A percentile compares a stretch with the other conserved stretches of the same genome.
These are phyloP conservation scores for Melaleuca quinquenervia DNA, from an alignment of 345 rosid genomes.

Conservation along the genomic window DNA sequence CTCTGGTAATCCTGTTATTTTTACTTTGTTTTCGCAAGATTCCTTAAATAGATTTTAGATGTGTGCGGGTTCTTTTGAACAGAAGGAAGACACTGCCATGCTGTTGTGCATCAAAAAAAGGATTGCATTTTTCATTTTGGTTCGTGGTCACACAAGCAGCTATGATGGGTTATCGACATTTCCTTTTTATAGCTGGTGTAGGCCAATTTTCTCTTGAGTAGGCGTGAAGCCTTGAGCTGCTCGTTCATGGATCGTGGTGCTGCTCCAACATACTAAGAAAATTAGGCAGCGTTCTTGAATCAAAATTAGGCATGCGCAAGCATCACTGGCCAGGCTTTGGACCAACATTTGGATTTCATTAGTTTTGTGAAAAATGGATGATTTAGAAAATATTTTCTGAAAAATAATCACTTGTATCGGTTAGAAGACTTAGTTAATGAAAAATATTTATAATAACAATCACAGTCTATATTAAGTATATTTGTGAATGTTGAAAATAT, in stretches of 20 bases:
- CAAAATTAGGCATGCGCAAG: neutral
- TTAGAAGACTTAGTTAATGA: too few species aligned
- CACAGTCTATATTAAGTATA: too few species aligned
- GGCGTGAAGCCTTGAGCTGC: neutral
- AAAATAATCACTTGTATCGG: too few species aligned
- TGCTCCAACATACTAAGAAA: neutral
- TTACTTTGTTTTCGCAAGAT: neutral
- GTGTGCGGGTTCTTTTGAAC: neutral
- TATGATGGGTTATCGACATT: neutral
- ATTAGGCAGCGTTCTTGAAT: neutral
- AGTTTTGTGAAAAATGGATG: too few species aligned
- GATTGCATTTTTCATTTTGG: neutral
- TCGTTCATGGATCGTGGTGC: neutral
- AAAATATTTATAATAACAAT: too few species aligned
- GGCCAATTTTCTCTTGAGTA: neutral
- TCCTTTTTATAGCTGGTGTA: neutral
- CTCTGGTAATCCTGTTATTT: neutral
- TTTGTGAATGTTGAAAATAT: too few species aligned
- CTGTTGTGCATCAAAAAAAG: neutral
- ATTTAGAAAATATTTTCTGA: too few species aligned
- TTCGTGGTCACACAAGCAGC: neutral
- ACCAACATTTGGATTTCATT: neutral
- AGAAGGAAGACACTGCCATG: neutral
- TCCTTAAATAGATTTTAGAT: neutral
- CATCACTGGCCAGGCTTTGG: neutral